Evolutionary conservation across 106 monocot genomes (phyloP), one percentile per base, ranked within the genome.

Genomic region (Xerophyta viscosa): DNA sequence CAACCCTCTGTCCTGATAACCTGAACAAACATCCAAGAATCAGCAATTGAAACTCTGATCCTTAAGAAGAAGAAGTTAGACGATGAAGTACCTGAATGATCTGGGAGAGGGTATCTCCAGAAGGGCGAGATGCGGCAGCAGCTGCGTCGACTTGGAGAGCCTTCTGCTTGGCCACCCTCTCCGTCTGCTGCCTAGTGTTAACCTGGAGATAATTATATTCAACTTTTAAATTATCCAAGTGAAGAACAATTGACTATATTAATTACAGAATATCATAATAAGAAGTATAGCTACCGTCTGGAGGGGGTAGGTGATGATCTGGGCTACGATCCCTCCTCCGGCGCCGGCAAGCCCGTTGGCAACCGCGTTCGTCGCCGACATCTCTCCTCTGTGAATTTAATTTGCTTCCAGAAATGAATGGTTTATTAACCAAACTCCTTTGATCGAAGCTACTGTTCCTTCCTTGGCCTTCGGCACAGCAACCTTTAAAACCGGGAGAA

Each of bases 131-230:
- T 2, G 25, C 12, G 2, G 45, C 27, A 30, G 26, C 49, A 15
- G 4, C 36, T 0, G 25, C 37, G 5, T 2, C 14, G 5, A 31
- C 6, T 15, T 44, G 11, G 33, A 5, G 33, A 33, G 33, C 45
- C 13, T 60, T 63, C 52, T 56, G 71, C 69, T 54, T 64, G 27
- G 75, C 79, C 10, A 62, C 56, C 57, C 89, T 76, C 73, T 90
- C 84, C 3, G 90, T 90, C 67, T 90, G 90, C 62, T 90, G 90
- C 55, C 90, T 70, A 27, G 90, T 90, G 68, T 90, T 90, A 15
- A 89, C 89, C 88, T 88, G 68, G 18, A 52, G 20, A 4, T 10
- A 33, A 6, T 6, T 11, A 33, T 31, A 14, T 18, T 20, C 21
- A 28, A 20, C 19, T 27, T 24, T 6, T 15, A 27, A 31, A 26